Evolutionary conservation across 2,329 filamentous ascomycete genomes (phyloP), one percentile per base, ranked within the genome.

Genomic region (Colletotrichum phormii): DNA sequence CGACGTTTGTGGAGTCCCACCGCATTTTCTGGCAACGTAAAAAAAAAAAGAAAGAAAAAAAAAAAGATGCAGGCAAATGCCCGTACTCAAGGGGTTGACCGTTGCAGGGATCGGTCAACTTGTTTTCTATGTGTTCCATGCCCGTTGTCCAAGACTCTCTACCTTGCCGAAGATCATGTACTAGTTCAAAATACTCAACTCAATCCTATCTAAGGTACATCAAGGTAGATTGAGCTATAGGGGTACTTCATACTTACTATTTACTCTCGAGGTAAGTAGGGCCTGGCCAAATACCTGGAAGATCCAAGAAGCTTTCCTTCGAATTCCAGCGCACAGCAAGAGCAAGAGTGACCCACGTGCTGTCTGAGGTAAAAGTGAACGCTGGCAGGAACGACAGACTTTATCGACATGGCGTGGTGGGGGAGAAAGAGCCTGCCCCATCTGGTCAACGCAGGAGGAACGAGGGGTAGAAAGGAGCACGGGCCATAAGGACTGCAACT

Each of bases 311-410:
- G 26, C 12, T 64, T 59, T 65, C 62, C 13, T 53, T 42, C 42
- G 18, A 22, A 65, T 54, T 70, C 62, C 62, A 54, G 35, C 29
- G 22, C 35, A 37, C 29, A 37, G 67, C 22, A 69, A 53, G 22
- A 59, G 62, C 54, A 66, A 57, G 62, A 53, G 22, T 35, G 24
- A n/a, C 62, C 53, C 46, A 59, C 42, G 60, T 63, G 60, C 61
- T 66, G 42, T 70, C 22, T 60, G 37, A 66, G 54, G 66, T 66
- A 54, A 35, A 65, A 60, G 31, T 54, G 42, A 70, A 66, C 61
- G 53, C 51, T 64, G 66, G 66, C 49, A 62, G 26, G 57, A 31
- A 35, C 55, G 31, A 26, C 61, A 55, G 64, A 31, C 42, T 64
- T 64, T 69, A 51, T 69, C 60, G 66, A 64, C 59, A 66, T 26